A percentile compares a stretch with the other conserved stretches of the same genome.
These are phyloP conservation scores for Ophiostoma pallidulum DNA, from an alignment of 2,329 filamentous ascomycete genomes.

Conservation along the genomic window DNA sequence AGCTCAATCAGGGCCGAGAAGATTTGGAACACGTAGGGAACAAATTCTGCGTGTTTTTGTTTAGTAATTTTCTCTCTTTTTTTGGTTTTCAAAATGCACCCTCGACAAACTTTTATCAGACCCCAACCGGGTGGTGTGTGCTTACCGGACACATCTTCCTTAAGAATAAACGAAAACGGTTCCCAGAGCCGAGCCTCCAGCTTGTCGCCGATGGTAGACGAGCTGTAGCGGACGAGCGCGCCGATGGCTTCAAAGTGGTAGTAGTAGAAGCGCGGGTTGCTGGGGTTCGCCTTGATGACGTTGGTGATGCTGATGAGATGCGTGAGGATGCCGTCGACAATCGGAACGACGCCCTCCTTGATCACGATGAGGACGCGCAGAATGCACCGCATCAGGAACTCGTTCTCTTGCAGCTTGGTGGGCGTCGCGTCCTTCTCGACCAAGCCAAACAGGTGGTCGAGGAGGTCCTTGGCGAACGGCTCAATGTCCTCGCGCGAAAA, in stretches of 20 bases:
- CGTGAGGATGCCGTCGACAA: constrained; percentile 68
- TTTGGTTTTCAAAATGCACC: too few species aligned
- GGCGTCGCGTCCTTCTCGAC: constrained; percentile 78
- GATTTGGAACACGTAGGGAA: constrained; percentile 93
- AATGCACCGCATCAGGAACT: constrained; percentile 96
- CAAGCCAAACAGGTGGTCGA: constrained; percentile 82
- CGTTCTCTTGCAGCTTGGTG: constrained; percentile 95
- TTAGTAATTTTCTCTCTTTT: too few species aligned
- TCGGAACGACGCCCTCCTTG: constrained; percentile 65
- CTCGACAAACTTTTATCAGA: too few species aligned
- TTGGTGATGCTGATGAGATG: constrained; percentile 85
- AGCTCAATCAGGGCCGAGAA: constrained; percentile 84
- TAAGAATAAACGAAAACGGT: constrained; percentile 71
- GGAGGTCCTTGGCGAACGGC: constrained; percentile 72
- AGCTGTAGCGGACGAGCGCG: constrained; percentile 68
- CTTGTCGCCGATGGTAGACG: constrained; percentile 55
- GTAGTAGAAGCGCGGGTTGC: constrained; percentile 97
- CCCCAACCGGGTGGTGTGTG: too few species aligned
- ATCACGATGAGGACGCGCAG: constrained; percentile 97
- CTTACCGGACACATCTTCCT: constrained; percentile 68
- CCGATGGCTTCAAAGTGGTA: constrained; percentile 95
- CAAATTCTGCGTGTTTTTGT: constrained; percentile 87
- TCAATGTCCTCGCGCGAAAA: constrained; percentile 73
- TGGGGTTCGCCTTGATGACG: constrained; percentile 88
- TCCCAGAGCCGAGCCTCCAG: constrained; percentile 75